Evolutionary conservation across 257 asterid species (phyloP).

Genomic region (Coffea eugenioides): DNA sequence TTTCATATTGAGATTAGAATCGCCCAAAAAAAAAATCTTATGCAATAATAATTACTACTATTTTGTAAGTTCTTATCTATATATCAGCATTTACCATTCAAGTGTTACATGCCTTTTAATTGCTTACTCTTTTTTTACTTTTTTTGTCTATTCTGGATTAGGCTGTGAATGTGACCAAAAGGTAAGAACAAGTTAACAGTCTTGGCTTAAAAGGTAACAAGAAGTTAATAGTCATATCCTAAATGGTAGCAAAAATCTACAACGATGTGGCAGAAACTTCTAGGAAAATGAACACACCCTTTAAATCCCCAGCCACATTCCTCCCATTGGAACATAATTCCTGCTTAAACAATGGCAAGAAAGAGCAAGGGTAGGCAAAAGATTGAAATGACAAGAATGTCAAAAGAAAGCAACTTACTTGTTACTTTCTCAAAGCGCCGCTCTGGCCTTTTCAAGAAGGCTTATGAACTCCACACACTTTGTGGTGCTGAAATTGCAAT

Average conservation of each 20-base stretch:
- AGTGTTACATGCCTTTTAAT: not conserved
- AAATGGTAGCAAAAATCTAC: slow-evolving; percentile 11
- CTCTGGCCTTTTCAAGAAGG: slow-evolving; percentile 48
- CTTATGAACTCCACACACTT: slow-evolving; percentile 34
- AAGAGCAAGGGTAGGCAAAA: slow-evolving; percentile 46
- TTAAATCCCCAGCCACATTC: not conserved
- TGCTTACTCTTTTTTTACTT: not conserved
- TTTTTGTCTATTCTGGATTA: not conserved
- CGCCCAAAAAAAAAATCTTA: not conserved
- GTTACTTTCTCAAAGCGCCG: slow-evolving; percentile 54
- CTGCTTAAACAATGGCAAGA: slow-evolving; percentile 20
- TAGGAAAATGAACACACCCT: not conserved
- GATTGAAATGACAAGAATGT: slow-evolving; percentile 46
- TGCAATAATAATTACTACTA: not conserved
- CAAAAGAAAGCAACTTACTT: slow-evolving; percentile 41
- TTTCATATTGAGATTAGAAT: too few species aligned
- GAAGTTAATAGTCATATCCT: not conserved
- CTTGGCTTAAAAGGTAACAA: not conserved
- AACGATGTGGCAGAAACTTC: not conserved
- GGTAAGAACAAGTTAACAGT: not conserved
- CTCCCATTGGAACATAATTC: not conserved
- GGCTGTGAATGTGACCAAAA: not conserved
- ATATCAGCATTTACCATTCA: not conserved
- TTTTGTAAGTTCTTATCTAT: not conserved
- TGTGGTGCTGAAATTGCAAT: slow-evolving; percentile 41